Base-by-base conservation (phyloP, 148 eudicot genomes). In the Cornus florida region DNA sequence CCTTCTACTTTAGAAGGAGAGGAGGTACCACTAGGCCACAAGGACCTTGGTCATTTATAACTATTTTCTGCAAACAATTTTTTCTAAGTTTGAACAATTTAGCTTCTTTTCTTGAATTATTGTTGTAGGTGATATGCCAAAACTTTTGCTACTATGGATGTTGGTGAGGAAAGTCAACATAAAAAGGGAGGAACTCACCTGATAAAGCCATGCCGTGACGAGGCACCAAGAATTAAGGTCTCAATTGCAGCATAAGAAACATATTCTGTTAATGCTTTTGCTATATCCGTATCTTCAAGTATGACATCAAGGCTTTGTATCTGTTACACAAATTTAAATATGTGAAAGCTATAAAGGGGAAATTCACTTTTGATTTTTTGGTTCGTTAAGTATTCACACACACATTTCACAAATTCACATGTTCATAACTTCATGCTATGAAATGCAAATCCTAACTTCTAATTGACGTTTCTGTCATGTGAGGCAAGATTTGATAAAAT, bases 211-310 rank as follows among this genome's bases (percentile, higher is more conserved):
- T 90, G 90, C 71, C 79, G 83, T 16, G 89, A 87, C 11, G 94
- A 78, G 64, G 92, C 90, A 48, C 98, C 98, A 79, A 95, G 87
- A 70, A 95, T 94, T 82, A 95, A 82, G 79, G 83, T 88, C 72
- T 95, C 96, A 46, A 95, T 91, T 46, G 93, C 97, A 74, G 94
- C 91, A 53, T 85, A 82, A 71, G 88, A 82, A 73, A 83, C 88
- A 76, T 91, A 95, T 66, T 95, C 98, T 69, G 83, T 66, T 75
- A 95, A 69, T 20, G 97, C 93, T 81, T 86, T 90, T 32, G 85
- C 88, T 65, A 89, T 79, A 68, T 93, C 91, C 32, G 86, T 76
- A 74, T 91, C 93, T 85, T 91, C 93, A 5, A 95, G 93, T 70
- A 87, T 88, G 72, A 95, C 86, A 82, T 95, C 98, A 69, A 89